Conservation (phyloP, 805 yeast species). For the Candida oleophila region DNA sequence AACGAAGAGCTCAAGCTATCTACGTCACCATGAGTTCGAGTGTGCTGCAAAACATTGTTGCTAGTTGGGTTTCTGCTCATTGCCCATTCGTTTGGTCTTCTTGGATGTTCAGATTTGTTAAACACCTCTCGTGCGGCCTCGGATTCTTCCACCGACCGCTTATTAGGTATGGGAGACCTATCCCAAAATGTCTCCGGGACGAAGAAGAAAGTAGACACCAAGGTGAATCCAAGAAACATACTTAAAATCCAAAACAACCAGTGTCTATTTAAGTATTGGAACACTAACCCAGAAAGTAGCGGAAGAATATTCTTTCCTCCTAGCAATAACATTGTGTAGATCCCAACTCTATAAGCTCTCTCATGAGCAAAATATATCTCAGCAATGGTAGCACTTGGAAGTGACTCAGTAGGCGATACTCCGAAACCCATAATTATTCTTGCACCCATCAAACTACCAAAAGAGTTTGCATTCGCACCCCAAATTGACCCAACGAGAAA, state of each 20-base stretch:
- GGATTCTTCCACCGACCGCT: conserved; percentile 48
- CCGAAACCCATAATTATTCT: conserved; percentile 61
- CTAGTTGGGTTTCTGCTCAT: conserved; percentile 14
- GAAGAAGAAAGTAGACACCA: conserved; percentile 47
- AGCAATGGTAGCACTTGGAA: conserved; percentile 60
- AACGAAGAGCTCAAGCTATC: conserved; percentile 16
- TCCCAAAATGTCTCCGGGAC: conserved; percentile 70
- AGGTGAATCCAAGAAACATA: conserved; percentile 48
- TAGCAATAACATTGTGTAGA: conserved; percentile 55
- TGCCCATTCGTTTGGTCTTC: conserved; percentile 32
- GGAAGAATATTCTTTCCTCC: conserved; percentile 65
- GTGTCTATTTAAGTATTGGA: conserved; percentile 48
- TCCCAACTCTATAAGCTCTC: conserved; percentile 58
- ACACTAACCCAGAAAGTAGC: conserved; percentile 52
- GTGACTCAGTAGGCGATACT: conserved; percentile 58
- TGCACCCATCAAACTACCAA: conserved; percentile 54
- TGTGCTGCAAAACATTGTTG: conserved; percentile 6
- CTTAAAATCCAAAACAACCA: conserved; percentile 64
- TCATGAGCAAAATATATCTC: conserved; percentile 62
- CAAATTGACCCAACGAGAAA: conserved; percentile 54
- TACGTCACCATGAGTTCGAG: conserved; percentile 5
- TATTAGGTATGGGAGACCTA: conserved; percentile 49
- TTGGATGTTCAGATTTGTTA: conserved; percentile 21
- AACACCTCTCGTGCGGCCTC: conserved; percentile 41
- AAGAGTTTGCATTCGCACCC: conserved; percentile 50